These are phyloP conservation scores for Diversispora eburnea DNA, from an alignment of 192 early-diverging fungal species.

Conservation along the genomic window DNA sequence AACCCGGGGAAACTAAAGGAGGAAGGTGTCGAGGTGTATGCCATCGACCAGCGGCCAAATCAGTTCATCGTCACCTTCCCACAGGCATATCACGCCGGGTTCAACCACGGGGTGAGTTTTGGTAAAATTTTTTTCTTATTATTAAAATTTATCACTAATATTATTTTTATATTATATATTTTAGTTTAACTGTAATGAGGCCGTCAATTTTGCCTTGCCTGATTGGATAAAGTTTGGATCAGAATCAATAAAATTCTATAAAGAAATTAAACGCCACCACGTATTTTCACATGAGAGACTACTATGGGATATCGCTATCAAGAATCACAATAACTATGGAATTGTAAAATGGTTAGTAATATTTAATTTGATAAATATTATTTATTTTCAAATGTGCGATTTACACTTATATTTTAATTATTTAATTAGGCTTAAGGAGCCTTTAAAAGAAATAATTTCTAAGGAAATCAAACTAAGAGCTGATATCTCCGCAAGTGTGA, in stretches of 20 bases:
- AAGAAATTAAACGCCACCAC: slow-evolving; percentile 71
- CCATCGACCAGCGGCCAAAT: slow-evolving; percentile 83
- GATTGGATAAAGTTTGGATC: slow-evolving; percentile 86
- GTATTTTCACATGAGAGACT: slow-evolving; percentile 97
- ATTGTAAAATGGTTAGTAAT: slow-evolving; percentile 9
- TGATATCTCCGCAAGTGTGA: slow-evolving; percentile 33
- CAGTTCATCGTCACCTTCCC: slow-evolving; percentile 96
- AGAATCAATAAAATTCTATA: slow-evolving; percentile 79
- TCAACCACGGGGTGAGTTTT: slow-evolving; percentile 85
- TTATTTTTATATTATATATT: slow-evolving; percentile 13
- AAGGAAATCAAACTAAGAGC: slow-evolving; percentile 56
- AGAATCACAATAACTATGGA: slow-evolving; percentile 26
- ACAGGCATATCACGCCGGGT: slow-evolving; percentile 90
- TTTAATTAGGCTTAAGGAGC: slow-evolving; percentile 43
- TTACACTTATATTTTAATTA: slow-evolving; percentile 6
- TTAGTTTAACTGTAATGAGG: slow-evolving; percentile 91
- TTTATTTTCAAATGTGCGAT: not conserved
- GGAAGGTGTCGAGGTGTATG: slow-evolving; percentile 72
- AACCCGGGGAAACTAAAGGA: slow-evolving; percentile 69
- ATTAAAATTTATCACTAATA: not conserved
- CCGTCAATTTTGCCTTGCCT: slow-evolving; percentile 93
- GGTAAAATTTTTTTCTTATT: not conserved
- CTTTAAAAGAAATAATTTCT: slow-evolving; percentile 45
- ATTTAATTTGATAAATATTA: not conserved
- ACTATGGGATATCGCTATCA: slow-evolving; percentile 56